Evolutionary conservation across 148 eudicot genomes (phyloP), one percentile per base, ranked within the genome.

Genomic region (Chenopodium berlandieri): DNA sequence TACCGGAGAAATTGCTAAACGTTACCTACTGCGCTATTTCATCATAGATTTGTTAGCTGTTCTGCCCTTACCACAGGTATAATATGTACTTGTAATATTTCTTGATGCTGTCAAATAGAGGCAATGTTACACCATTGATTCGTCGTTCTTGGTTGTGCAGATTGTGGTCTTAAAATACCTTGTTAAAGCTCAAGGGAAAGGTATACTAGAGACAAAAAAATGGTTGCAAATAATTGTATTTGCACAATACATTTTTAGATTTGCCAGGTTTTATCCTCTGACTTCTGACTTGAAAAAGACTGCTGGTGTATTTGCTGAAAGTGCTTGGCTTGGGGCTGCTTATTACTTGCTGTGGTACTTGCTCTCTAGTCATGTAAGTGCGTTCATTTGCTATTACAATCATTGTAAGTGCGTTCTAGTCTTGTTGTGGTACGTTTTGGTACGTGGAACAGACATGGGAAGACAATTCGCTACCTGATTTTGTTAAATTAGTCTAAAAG

Each of bases 261-360:
- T 92, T 82, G 86, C 83, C 71, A 88, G 99, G 77, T 85, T 96
- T 71, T 63, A 88, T 78, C 99, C 98, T 64, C 82, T 96, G 44
- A 91, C 95, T 81, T 91, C 97, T 44, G 94, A 96, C 86, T 81
- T 96, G 82, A 96, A 94, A 90, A 92, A 97, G 83, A 96, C 99
- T 71, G 87, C 98, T 25, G 99, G 99, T 74, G 99, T 92, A 82
- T 90, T 96, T 88, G 97, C 97, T 82, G 97, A 94, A 86, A 94
- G 97, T 78, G 97, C 98, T 52, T 96, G 98, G 99, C 97, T 95
- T 82, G 99, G 99, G 78, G 99, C 98, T 86, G 99, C 88, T 46
- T 91, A 89, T 85, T 96, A 96, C 89, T 85, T 96, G 87, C 79
- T 96, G 62, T 79, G 95, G 81, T 96, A 96, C 94, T 89, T 96